Evolutionary conservation across 2,329 filamentous ascomycete species (phyloP).

Genomic region (Ilyonectria robusta): DNA sequence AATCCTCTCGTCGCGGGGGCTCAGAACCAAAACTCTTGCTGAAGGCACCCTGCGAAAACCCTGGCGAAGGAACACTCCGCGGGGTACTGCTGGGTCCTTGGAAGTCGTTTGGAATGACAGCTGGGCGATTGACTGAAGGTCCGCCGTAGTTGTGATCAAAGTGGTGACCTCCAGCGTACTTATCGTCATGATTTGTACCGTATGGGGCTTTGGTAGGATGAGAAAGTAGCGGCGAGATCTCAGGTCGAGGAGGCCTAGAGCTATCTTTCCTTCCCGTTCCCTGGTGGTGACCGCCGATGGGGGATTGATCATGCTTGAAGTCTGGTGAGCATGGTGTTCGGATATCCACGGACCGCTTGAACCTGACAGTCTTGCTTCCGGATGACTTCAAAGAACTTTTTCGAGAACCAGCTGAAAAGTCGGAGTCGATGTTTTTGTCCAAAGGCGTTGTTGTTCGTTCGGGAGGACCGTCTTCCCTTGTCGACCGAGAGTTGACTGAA

Average conservation of each 20-base stretch:
- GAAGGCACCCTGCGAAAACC: slow-evolving; percentile 44
- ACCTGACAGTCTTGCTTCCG: slow-evolving; percentile 46
- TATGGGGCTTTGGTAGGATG: slow-evolving; percentile 1
- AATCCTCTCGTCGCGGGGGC: slow-evolving; percentile 28
- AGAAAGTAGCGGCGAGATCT: slow-evolving; percentile 38
- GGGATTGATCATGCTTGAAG: slow-evolving; percentile 28
- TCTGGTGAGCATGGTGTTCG: slow-evolving; percentile 30
- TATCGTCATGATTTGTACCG: slow-evolving; percentile 3
- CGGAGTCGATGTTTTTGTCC: slow-evolving; percentile 35
- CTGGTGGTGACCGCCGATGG: not conserved
- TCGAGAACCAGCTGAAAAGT: slow-evolving; percentile 36
- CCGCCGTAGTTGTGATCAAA: slow-evolving; percentile 30
- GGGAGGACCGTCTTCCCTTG: not conserved
- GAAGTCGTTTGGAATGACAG: slow-evolving; percentile 12
- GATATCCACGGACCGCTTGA: slow-evolving; percentile 42
- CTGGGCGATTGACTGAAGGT: slow-evolving; percentile 12
- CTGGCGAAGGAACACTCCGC: slow-evolving; percentile 27
- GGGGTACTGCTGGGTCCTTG: slow-evolving; percentile 29
- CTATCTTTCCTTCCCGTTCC: not conserved
- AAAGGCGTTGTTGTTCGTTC: slow-evolving; percentile 10
- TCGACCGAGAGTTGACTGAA: slow-evolving; percentile 7
- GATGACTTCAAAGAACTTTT: slow-evolving; percentile 43
- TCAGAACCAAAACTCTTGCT: slow-evolving; percentile 37
- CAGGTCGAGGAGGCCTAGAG: slow-evolving; percentile 7
- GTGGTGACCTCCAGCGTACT: slow-evolving; percentile 4